Base-by-base conservation (phyloP, 2,329 filamentous ascomycete genomes). In the Aplosporella prunicola region DNA sequence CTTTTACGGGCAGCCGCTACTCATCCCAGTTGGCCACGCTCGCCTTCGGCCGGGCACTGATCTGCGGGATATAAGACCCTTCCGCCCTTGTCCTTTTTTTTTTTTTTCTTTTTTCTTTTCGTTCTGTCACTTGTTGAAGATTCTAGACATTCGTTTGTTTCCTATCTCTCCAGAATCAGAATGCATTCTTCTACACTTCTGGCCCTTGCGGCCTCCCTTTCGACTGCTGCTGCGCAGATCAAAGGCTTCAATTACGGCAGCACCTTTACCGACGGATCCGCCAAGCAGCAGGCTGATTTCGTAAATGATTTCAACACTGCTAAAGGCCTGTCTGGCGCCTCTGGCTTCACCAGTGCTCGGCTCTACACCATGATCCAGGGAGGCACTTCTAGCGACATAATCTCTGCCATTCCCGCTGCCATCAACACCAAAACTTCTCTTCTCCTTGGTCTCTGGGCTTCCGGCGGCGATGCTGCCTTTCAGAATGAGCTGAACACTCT, bases 361-460 rank as follows among this genome's bases (percentile, higher is more conserved):
- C 68, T 86, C n/a, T 87, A 81, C 62, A 85, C 81, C 47, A 84
- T 76, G 71, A 68, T 82, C 32, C 81, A 86, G 70, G 72, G 62
- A 17, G 78, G 75, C 46, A 79, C 80, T 5, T 60, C 71, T 45
- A 78, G 71, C 61, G 69, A 69, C 20, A 70, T 76, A 49, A 86
- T 82, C 52, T 67, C 72, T 26, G 83, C 53, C 46, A 85, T 94
- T 45, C 81, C 80, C 27, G 87, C 87, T 28, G 87, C 86, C 51
- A 86, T 93, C 60, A 73, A 71, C 48, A 84, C 84, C 51, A 73
- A 85, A 50, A 93, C 84, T 2, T 71, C 72, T 28, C 72, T 95
- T 17, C 72, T 95, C 9, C 75, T 94, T 9, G 86, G 86, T 47
- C 66, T 95, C 34, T 94, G 87, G 87, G 76, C 77, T 8, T 89